Evolutionary conservation across 345 rosid species (phyloP).

Genomic region (Moricandia arvensis): DNA sequence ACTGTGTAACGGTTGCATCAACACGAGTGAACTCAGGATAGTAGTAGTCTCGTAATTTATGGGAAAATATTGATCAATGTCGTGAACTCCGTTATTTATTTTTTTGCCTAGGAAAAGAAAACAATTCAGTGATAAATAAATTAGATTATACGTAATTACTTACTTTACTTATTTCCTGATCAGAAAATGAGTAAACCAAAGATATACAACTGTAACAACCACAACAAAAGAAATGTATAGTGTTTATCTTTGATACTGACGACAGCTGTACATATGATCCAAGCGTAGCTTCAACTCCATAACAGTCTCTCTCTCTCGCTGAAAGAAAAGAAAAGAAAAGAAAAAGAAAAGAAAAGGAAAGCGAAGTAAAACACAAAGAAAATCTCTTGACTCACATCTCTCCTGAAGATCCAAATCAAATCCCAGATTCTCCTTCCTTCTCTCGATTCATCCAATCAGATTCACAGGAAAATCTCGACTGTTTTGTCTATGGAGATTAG

Average conservation of each 20-base stretch:
- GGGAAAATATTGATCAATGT: not conserved
- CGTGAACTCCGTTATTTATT: not conserved
- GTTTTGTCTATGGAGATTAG: not conserved
- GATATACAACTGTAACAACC: not conserved
- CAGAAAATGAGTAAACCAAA: not conserved
- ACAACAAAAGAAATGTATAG: not conserved
- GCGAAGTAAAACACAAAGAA: constrained; percentile 36
- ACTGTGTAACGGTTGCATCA: constrained; percentile 15
- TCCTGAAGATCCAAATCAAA: constrained; percentile 24
- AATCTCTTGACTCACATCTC: constrained; percentile 32
- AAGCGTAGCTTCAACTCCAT: constrained; percentile 45
- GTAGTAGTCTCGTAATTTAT: not conserved
- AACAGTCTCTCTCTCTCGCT: constrained; percentile 24
- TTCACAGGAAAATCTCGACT: not conserved
- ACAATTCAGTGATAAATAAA: not conserved
- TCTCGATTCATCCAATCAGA: constrained; percentile 18
- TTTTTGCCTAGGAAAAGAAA: not conserved
- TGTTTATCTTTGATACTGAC: not conserved
- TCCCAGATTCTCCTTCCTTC: constrained; percentile 1
- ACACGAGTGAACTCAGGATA: not conserved
- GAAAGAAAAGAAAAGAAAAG: not conserved
- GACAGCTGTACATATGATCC: constrained; percentile 39
- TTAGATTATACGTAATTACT: not conserved
- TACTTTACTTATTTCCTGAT: not conserved
- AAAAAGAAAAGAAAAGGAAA: constrained; percentile 6